Evolutionary conservation across 805 yeast genomes (phyloP).

Genomic region (Barnettozyma sucrosica): DNA sequence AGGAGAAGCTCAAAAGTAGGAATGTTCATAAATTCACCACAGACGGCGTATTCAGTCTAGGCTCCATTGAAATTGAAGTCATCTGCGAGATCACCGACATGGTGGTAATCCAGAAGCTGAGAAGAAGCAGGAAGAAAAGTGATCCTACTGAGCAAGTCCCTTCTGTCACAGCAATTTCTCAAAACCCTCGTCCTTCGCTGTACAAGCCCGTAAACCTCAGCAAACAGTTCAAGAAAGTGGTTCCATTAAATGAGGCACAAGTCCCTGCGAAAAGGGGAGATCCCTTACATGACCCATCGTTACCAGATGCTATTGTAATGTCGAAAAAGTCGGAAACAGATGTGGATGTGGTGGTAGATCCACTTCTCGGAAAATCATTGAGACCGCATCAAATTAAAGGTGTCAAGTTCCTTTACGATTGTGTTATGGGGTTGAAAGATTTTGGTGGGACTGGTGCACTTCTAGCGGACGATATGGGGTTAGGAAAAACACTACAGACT

Average conservation of each 20-base stretch:
- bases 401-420: conserved; percentile 71
- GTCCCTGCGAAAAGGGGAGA: conserved; percentile 12
- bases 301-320: conserved; percentile 38
- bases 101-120: conserved; percentile 19
- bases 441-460: conserved; percentile 61
- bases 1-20: conserved; percentile 21
- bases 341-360: conserved; percentile 56
- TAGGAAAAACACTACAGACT: conserved; percentile 85
- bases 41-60: conserved; percentile 43
- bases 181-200: conserved; percentile 1
- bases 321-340: conserved; percentile 24
- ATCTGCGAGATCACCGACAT: conserved; percentile 38
- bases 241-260: conserved; percentile 17
- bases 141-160: neutral
- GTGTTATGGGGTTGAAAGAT: conserved; percentile 65
- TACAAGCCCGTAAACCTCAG: conserved; percentile 10
- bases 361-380: conserved; percentile 43
- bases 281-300: conserved; percentile 36
- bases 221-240: conserved; percentile 24
- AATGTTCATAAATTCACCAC: conserved; percentile 22
- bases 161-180: neutral
- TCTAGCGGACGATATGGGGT: conserved; percentile 96
- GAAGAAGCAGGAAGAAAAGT: conserved; percentile 6
- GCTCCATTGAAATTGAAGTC: conserved; percentile 57
- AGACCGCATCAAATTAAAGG: conserved; percentile 88